Percentiles rank a stretch among this genome's conserved stretches.
Conservation (phyloP, 2,329 filamentous ascomycete genomes). For the Penicillium griseofulvum region DNA sequence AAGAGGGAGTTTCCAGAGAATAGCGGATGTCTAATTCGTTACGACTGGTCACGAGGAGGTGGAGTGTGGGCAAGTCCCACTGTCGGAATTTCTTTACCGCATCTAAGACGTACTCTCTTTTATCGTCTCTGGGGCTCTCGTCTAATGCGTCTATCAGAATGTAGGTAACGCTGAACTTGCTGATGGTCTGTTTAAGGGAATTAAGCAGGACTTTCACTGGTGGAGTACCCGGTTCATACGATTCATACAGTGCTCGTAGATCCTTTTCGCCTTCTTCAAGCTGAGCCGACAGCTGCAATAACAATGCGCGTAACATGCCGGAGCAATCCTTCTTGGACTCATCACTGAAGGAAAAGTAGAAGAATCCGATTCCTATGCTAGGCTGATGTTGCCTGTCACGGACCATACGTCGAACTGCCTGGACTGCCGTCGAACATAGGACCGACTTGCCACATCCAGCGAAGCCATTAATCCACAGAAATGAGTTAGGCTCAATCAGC, state of each 20-base stretch:
- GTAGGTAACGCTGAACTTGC: background rate
- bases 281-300: conserved; percentile 28
- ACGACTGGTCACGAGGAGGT: conserved; percentile 28
- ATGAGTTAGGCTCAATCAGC: conserved; percentile 25
- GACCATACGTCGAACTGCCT: conserved; percentile 26
- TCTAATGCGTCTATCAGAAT: conserved; percentile 15
- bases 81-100: conserved; percentile 1
- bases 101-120: conserved; percentile 6
- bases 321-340: conserved; percentile 23
- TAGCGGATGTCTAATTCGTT: conserved; percentile 9
- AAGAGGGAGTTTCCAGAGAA: background rate
- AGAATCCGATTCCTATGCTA: conserved; percentile 19
- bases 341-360: conserved; percentile 26
- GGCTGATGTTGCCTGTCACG: conserved; percentile 7
- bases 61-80: conserved; percentile 17
- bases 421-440: conserved; percentile 31
- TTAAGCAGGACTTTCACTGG: background rate
- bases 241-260: conserved; percentile 11
- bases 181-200: background rate
- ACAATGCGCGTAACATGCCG: conserved; percentile 25
- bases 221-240: background rate
- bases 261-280: conserved; percentile 10
- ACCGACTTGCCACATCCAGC: conserved; percentile 35
- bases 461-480: conserved; percentile 32
- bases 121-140: conserved; percentile 9